phyloP scores from a whole-genome alignment of 805 yeast species.

The Pichia paraexigua region DNA sequence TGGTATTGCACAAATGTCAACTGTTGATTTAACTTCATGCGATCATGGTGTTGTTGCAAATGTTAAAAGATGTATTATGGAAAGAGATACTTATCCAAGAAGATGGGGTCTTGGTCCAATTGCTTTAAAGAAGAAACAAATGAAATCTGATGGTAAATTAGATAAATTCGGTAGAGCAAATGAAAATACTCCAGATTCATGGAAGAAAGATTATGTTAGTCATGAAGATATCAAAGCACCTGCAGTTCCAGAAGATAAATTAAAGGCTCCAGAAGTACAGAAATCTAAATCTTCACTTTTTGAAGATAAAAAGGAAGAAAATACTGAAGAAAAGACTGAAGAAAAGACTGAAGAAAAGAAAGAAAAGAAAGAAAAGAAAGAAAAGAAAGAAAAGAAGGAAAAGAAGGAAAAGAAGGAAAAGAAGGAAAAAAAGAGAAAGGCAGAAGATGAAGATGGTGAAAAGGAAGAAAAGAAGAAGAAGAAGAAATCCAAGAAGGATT shows the following conservation, averaged over 20 bases:
- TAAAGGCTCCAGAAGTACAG: conserved; percentile 31
- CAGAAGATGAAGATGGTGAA: conserved; percentile 9
- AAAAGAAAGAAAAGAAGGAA: conserved; percentile 33
- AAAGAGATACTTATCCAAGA: conserved; percentile 98
- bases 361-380: conserved; percentile 24
- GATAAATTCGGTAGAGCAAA: conserved; percentile 92
- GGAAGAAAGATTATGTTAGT: conserved; percentile 82
- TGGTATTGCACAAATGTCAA: conserved; percentile 98
- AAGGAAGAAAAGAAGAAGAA: conserved; percentile 14
- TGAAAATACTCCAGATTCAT: conserved; percentile 86
- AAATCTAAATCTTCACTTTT: conserved; percentile 42
- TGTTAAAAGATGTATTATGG: conserved; percentile 99
- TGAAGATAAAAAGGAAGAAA: conserved; percentile 18
- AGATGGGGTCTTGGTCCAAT: conserved; percentile 99
- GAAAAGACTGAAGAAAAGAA: conserved; percentile 41
- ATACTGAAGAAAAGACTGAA: conserved; percentile 22
- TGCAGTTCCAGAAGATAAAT: conserved; percentile 47
- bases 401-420: conserved; percentile 26
- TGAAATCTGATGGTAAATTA: conserved; percentile 94
- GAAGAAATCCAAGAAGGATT: conserved; percentile 16
- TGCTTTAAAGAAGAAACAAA: conserved; percentile 96
- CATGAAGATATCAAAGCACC: conserved; percentile 58
- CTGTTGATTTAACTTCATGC: conserved; percentile 91
- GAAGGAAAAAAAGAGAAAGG: conserved; percentile 32
- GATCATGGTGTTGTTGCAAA: conserved; percentile 98